These are phyloP conservation scores for Rhizopogon salebrosus DNA, from an alignment of 768 basidiomycete species.

Conservation along the genomic window DNA sequence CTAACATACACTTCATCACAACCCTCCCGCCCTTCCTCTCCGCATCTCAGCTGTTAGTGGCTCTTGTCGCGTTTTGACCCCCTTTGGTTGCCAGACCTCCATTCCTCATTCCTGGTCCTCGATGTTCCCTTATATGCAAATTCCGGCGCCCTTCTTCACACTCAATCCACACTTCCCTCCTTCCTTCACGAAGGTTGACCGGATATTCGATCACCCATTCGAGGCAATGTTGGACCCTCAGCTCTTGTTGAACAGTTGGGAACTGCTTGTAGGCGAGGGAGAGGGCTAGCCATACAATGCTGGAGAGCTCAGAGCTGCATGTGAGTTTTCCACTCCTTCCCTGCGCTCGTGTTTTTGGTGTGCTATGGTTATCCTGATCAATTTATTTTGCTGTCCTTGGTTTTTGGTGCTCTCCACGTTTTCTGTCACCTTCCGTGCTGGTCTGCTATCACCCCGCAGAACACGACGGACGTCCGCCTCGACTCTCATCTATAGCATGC, in stretches of 20 bases:
- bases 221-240: no score
- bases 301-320: constrained; percentile 61
- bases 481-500: constrained; percentile 67
- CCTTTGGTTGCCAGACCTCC: no score
- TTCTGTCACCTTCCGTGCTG: not conserved
- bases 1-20: constrained; percentile 55
- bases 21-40: constrained; percentile 11
- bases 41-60: no score
- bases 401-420: not conserved
- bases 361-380: not conserved
- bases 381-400: not conserved
- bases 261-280: no score
- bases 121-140: not conserved
- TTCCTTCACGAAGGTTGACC: constrained; percentile 67
- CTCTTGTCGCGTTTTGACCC: no score
- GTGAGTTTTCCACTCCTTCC: constrained; percentile 37
- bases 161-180: constrained; percentile 39
- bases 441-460: constrained; percentile 33
- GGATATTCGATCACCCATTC: constrained; percentile 46
- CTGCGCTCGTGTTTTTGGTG: not conserved
- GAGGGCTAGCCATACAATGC: constrained; percentile 27
- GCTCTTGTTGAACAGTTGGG: no score
- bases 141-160: not conserved
- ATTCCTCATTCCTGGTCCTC: not conserved
- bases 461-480: constrained; percentile 46